Evolutionary conservation across 2,329 filamentous ascomycete species (phyloP).

Genomic region (Cladosporium sp.): DNA sequence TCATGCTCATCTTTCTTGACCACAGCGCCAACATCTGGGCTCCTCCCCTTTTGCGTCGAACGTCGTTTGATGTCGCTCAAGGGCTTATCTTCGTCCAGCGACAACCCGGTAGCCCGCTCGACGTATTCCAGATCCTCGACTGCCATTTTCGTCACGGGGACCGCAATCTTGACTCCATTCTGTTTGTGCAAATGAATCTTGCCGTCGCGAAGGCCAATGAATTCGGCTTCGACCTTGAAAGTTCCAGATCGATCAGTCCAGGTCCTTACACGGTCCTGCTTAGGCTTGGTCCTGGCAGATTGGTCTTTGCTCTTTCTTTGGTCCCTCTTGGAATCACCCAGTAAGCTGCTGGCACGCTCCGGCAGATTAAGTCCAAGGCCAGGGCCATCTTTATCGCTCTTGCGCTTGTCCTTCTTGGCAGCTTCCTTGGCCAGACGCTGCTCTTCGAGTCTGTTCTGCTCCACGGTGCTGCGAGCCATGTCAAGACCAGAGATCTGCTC

Average conservation of each 20-base stretch:
- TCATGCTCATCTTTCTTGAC: slow-evolving; percentile 79
- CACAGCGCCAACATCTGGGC: slow-evolving; percentile 46
- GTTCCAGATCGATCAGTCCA: slow-evolving; percentile 96
- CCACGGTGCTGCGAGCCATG: slow-evolving; percentile 63
- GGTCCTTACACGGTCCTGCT: slow-evolving; percentile 74
- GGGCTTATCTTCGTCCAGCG: slow-evolving; percentile 87
- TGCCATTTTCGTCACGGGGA: slow-evolving; percentile 94
- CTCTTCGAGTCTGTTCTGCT: slow-evolving; percentile 76
- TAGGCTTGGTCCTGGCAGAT: slow-evolving; percentile 72
- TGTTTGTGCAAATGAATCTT: slow-evolving; percentile 98
- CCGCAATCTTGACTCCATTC: slow-evolving; percentile 97
- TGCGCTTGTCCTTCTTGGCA: slow-evolving; percentile 58
- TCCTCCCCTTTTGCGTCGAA: slow-evolving; percentile 46
- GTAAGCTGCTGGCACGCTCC: slow-evolving; percentile 74
- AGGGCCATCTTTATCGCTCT: slow-evolving; percentile 46
- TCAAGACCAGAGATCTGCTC: slow-evolving; percentile 52
- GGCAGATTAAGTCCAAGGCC: slow-evolving; percentile 72
- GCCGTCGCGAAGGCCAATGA: slow-evolving; percentile 87
- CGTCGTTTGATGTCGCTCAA: slow-evolving; percentile 71
- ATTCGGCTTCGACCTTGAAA: slow-evolving; percentile 96
- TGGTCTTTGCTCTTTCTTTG: slow-evolving; percentile 61
- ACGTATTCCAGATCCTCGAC: slow-evolving; percentile 93
- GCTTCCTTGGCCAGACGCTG: slow-evolving; percentile 78
- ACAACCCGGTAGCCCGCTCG: slow-evolving; percentile 79
- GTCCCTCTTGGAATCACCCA: slow-evolving; percentile 58